These are phyloP conservation scores for Meyerozyma carpophila DNA, from an alignment of 1,139 yeast genomes.

Conservation along the genomic window DNA sequence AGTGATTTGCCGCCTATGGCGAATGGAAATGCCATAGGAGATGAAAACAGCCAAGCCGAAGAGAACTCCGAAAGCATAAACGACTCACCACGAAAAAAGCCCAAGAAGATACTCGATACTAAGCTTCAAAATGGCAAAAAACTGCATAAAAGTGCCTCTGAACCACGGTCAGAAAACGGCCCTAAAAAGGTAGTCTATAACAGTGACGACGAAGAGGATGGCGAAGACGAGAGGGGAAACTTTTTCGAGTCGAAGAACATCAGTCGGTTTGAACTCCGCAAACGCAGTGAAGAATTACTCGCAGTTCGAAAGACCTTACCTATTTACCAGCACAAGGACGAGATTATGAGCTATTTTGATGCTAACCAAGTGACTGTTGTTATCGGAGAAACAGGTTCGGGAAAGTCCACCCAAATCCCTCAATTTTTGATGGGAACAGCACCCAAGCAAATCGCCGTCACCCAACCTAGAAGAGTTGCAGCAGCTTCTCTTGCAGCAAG, in stretches of 20 bases:
- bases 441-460: slow-evolving; percentile 69
- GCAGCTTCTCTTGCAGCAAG: slow-evolving; percentile 92
- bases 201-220: slow-evolving; percentile 17
- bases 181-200: slow-evolving; percentile 4
- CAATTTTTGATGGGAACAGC: slow-evolving; percentile 65
- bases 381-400: slow-evolving; percentile 97
- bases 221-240: slow-evolving; percentile 25
- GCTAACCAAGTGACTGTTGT: slow-evolving; percentile 67
- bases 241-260: slow-evolving; percentile 8
- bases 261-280: slow-evolving; percentile 19
- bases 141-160: background rate
- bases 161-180: slow-evolving; percentile 1
- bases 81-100: slow-evolving; percentile 3
- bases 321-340: slow-evolving; percentile 65
- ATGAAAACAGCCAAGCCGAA: background rate
- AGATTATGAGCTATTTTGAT: slow-evolving; percentile 51
- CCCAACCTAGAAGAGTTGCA: slow-evolving; percentile 97
- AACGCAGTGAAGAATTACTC: slow-evolving; percentile 44
- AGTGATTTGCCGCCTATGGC: slow-evolving; percentile 1
- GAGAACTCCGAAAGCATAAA: slow-evolving; percentile 2
- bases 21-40: background rate
- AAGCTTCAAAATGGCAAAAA: background rate
- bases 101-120: slow-evolving; percentile 3
- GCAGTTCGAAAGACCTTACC: slow-evolving; percentile 60
- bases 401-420: slow-evolving; percentile 96